Evolutionary conservation across 1,284 basidiomycete species (phyloP).

Genomic region (Cryptococcus sp.): DNA sequence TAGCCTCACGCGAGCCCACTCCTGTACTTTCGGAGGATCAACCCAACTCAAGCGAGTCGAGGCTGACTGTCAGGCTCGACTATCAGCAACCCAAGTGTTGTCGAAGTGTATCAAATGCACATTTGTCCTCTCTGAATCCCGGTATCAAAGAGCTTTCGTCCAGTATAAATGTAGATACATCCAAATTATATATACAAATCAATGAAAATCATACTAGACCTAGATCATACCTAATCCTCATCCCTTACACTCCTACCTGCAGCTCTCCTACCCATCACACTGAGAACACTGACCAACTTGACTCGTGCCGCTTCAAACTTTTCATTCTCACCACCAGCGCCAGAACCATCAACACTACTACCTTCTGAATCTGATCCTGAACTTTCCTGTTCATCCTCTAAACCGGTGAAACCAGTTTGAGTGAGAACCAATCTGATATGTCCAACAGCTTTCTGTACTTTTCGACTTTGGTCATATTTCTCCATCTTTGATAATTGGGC

Average conservation of each 20-base stretch:
- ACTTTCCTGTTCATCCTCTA: constrained; percentile 15
- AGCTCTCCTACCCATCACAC: constrained; percentile 33
- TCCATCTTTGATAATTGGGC: constrained; percentile 10
- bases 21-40: too few species aligned
- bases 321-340: constrained; percentile 6
- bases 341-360: background rate
- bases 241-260: constrained; percentile 29
- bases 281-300: constrained; percentile 37
- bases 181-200: too few species aligned
- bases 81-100: too few species aligned
- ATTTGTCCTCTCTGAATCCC: too few species aligned
- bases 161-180: too few species aligned
- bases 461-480: constrained; percentile 20
- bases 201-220: too few species aligned
- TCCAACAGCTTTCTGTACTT: constrained; percentile 30
- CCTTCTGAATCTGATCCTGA: background rate
- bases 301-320: constrained; percentile 37
- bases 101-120: too few species aligned
- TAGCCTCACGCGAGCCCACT: too few species aligned
- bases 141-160: too few species aligned
- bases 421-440: constrained; percentile 38
- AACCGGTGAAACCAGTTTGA: constrained; percentile 35
- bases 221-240: constrained; percentile 26
- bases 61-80: too few species aligned
- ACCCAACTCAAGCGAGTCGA: too few species aligned